Evolutionary conservation across 2,329 filamentous ascomycete species (phyloP), one percentile per base, ranked within the genome.

Genomic region (Talaromyces rugulosus): DNA sequence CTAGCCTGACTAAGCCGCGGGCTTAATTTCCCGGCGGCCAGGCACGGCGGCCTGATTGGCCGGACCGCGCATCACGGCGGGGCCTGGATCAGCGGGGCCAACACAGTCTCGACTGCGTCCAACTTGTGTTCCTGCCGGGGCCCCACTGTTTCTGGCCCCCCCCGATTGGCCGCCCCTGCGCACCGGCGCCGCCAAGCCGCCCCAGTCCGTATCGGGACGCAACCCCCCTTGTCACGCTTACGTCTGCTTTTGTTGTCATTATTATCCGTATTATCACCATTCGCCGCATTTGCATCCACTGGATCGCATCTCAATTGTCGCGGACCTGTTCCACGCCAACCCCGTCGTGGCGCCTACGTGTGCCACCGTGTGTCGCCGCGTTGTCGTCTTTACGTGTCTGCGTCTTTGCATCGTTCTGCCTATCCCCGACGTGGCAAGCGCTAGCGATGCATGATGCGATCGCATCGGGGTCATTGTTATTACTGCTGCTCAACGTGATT

Each of bases 31-130:
- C 50, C 50, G 23, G 30, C 44, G 52, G 23, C 18, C 61, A 62
- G 61, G 61, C 30, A 62, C 61, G 30, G 57, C 52, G 6, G 33
- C 44, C 7, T 59, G 52, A 59, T 59, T 62, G 61, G 61, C 44
- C 16, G 51, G 12, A 12, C 2, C n/a, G 8, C 18, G 8, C 14
- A 4, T 12, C 27, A 4, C 30, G 33, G 53, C 42, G 47, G 23
- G 36, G 30, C 18, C 40, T 14, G 3, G 28, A 42, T 50, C 5
- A 14, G 52, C 55, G 59, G 59, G 59, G 59, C 59, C 14, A 30
- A n/a, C 40, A 54, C 50, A 53, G 50, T 53, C 50, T 31, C 27
- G 50, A 53, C 50, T 31, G 23, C 23, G 23, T 23, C 23, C 23
- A 23, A 23, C 23, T 23, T 23, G 30, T 33, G 50, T 31, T 53